Conservation (phyloP, 768 basidiomycete genomes). For the Rhodotorula toruloides region DNA sequence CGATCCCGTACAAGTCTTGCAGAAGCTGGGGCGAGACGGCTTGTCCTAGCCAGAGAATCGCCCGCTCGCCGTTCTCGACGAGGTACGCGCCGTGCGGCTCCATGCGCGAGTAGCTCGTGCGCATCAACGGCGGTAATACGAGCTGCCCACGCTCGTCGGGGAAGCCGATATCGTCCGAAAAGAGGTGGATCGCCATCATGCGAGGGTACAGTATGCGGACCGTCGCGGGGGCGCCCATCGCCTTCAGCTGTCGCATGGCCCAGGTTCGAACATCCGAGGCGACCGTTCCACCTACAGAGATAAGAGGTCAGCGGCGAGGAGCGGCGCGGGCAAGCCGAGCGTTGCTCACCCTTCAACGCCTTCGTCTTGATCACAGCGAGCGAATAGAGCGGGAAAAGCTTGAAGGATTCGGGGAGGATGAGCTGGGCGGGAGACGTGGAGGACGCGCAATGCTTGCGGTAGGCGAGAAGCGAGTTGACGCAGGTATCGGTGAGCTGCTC, state of each 20-base stretch:
- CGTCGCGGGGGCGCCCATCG: conserved; percentile 62
- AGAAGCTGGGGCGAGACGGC: conserved; percentile 76
- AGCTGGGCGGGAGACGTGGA: conserved; percentile 75
- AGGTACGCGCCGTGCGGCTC: conserved; percentile 85
- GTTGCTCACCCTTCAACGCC: conserved; percentile 74
- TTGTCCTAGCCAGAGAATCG: conserved; percentile 84
- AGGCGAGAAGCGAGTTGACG: conserved; percentile 72
- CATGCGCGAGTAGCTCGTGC: conserved; percentile 80
- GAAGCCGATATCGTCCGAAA: conserved; percentile 65
- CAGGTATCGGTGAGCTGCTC: conserved; percentile 80
- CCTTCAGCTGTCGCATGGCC: conserved; percentile 68
- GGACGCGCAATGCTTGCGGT: conserved; percentile 79
- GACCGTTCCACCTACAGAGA: conserved; percentile 65
- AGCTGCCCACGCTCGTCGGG: conserved; percentile 62
- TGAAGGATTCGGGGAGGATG: conserved; percentile 89
- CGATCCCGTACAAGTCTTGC: conserved; percentile 74
- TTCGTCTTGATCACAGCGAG: conserved; percentile 81
- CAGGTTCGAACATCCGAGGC: conserved; percentile 91
- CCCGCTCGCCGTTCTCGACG: conserved; percentile 80
- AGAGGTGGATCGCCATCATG: conserved; percentile 78
- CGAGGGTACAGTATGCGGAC: conserved; percentile 82
- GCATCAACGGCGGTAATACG: conserved; percentile 68
- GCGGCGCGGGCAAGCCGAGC: too few relatives aligned
- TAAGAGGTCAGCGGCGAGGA: background rate
- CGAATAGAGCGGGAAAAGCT: conserved; percentile 72